Conservation (phyloP, 2,329 filamentous ascomycete species). For the Aphanoascus verrucosus region DNA sequence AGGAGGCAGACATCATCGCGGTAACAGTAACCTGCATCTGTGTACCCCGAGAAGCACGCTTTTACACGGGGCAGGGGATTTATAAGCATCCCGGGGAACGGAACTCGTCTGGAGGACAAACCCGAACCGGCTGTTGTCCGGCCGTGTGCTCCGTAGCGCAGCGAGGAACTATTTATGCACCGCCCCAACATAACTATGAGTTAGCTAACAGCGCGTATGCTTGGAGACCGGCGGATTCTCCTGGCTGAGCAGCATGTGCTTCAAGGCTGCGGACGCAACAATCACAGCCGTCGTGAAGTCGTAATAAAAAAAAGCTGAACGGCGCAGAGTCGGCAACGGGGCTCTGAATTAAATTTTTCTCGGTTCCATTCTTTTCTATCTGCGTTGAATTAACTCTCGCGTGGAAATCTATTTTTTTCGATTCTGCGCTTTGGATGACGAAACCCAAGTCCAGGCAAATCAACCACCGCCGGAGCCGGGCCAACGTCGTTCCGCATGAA, state of each 20-base stretch:
- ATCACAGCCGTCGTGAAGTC: no score
- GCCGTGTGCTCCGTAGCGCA: not conserved
- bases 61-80: no score
- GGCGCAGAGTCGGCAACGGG: not conserved
- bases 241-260: no score
- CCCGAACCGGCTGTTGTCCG: no score
- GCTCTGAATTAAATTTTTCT: not conserved
- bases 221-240: no score
- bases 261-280: no score
- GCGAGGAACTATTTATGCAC: not conserved
- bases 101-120: no score
- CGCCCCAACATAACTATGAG: not conserved
- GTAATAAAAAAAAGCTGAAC: not conserved
- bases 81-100: no score
- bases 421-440: constrained; percentile 3
- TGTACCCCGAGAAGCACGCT: no score
- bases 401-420: not conserved
- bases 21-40: no score
- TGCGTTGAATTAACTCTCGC: not conserved
- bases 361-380: not conserved
- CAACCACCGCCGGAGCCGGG: constrained; percentile 2
- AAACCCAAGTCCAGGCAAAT: not conserved
- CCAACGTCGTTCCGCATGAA: constrained; percentile 7
- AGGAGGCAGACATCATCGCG: no score
- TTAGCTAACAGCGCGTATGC: not conserved